Base-by-base conservation (phyloP, 805 yeast genomes). In the Lipomyces lipofer region DNA sequence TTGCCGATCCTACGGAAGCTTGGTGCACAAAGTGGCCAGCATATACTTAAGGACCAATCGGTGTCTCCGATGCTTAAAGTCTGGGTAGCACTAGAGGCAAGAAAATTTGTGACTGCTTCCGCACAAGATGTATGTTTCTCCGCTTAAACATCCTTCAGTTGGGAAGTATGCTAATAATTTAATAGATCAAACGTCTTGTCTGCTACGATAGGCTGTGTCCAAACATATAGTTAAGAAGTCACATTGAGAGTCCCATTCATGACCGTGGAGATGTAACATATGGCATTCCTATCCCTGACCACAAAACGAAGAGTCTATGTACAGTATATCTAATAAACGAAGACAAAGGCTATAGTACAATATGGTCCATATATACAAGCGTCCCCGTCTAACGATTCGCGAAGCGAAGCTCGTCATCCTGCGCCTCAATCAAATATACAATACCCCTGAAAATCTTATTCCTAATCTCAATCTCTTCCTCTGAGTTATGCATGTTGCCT, bases 61-160 rank as follows among this genome's bases (percentile, higher is more conserved):
- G 38, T 83, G n/a, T 58, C 87, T 27, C 83, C 87, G 21, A 88
- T 92, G 96, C 72, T 88, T 54, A 87, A 88, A 68, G 89, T 92
- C 10, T 92, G 97, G 97, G 65, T 88, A 48, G 91, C 95, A 0
- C 73, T 92, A 35, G 98, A 92, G 71, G 86, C 88, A 3, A 80
- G 97, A 66, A 94, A 87, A 68, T 83, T 91, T 64, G 83, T 92
- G 69, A 83, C 78, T 61, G 88, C 95, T 19, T 85, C 96, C 1
- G 79, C 89, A 9, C 87, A 85, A 66, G 96, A 80, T 72, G 86
- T 83, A 69, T 68, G 85, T 79, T 36, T 36, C 19, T n/a, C n/a
- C 13, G 39, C n/a, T 21, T 40, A 12, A 10, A 6, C 12, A 17
- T n/a, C 21, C 12, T 24, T 5, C n/a, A 19, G 10, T 13, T 15